These are phyloP conservation scores for Butyriboletus loyo DNA, from an alignment of 768 basidiomycete species.

Conservation along the genomic window DNA sequence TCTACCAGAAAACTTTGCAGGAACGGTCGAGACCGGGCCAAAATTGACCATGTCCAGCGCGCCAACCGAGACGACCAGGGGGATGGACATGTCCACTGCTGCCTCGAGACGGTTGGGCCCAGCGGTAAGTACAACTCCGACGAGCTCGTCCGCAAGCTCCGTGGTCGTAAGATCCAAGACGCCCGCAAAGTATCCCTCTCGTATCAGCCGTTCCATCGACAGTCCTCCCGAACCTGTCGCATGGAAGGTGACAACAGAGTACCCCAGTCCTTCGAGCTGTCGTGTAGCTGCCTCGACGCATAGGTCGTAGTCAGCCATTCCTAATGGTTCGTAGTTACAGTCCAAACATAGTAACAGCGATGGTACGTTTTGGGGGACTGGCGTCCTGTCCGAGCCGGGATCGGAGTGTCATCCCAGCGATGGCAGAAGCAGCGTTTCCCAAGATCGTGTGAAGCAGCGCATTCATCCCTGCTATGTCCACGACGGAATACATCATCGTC, in stretches of 20 bases:
- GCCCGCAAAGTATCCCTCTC: constrained; percentile 21
- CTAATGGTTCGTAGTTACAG: too few species aligned
- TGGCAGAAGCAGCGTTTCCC: constrained; percentile 28
- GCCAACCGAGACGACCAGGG: constrained; percentile 31
- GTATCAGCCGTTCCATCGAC: constrained; percentile 31
- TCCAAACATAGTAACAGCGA: constrained; percentile 32
- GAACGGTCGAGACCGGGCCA: constrained; percentile 27
- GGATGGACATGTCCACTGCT: constrained; percentile 15
- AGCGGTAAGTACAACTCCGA: constrained; percentile 29
- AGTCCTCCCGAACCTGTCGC: constrained; percentile 29
- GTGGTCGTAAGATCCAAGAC: constrained; percentile 34
- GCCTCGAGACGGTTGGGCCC: constrained; percentile 29
- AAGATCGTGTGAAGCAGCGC: constrained; percentile 19
- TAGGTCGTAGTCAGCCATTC: too few species aligned
- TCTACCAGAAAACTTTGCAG: constrained; percentile 14
- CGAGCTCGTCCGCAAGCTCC: constrained; percentile 31
- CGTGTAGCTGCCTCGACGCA: constrained; percentile 20
- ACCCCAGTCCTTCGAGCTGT: constrained; percentile 23
- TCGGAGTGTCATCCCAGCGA: constrained; percentile 24
- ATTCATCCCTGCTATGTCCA: constrained; percentile 30
- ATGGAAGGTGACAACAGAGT: constrained; percentile 24
- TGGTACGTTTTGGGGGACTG: neutral
- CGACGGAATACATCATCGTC: constrained; percentile 33
- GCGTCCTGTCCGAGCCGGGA: neutral
- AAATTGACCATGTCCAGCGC: constrained; percentile 36